A percentile compares a stretch with the other conserved stretches of the same genome.
Evolutionary conservation across 345 rosid species (phyloP).

Genomic region (Euphorbia pulcherrima): DNA sequence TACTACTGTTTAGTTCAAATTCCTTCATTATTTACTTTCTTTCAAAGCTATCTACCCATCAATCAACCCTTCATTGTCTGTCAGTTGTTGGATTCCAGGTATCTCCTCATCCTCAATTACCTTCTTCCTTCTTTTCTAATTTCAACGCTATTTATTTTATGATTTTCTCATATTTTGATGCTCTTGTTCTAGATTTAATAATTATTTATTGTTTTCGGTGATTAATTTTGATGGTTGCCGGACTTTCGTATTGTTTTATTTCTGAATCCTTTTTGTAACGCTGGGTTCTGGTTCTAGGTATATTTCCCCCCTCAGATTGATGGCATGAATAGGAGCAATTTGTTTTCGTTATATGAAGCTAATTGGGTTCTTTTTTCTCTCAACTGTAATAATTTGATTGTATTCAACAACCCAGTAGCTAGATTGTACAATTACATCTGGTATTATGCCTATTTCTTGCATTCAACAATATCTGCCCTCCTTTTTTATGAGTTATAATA

Average conservation of each 20-base stretch:
- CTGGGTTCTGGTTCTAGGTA: neutral
- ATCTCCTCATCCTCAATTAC: neutral
- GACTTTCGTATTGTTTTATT: neutral
- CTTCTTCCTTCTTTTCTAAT: neutral
- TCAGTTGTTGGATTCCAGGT: neutral
- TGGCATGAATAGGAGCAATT: constrained; percentile 2
- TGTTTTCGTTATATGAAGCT: neutral
- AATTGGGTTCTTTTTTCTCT: neutral
- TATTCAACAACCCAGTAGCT: neutral
- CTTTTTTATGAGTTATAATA: no score
- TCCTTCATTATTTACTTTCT: neutral
- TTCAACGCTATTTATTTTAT: neutral
- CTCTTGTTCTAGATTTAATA: neutral
- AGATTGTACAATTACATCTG: neutral
- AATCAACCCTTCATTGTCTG: neutral
- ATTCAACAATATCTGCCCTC: neutral
- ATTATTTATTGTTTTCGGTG: neutral
- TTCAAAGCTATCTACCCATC: neutral
- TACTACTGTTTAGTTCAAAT: neutral
- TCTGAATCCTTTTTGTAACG: neutral
- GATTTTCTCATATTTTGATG: neutral
- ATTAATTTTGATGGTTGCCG: neutral
- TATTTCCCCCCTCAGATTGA: neutral
- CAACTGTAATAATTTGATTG: neutral
- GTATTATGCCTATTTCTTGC: neutral